Base-by-base conservation (phyloP, 2,329 filamentous ascomycete genomes). In the Apiospora saccharicola region DNA sequence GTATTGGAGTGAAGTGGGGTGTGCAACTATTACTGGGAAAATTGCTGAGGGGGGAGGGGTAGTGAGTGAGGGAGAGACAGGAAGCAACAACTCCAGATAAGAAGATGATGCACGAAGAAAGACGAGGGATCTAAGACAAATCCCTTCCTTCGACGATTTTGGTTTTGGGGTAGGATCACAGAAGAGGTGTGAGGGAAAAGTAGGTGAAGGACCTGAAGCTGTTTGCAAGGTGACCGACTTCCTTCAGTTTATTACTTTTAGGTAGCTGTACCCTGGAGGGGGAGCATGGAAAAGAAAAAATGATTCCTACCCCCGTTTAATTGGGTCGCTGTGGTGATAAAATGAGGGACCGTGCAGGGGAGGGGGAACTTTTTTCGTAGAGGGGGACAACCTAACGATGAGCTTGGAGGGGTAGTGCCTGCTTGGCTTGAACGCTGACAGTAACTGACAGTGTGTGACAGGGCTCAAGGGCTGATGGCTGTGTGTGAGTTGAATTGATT, bases 1-100 rank as follows among this genome's bases (percentile, higher is more conserved):
- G 76, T 64, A 74, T 71, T 64, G 71, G 37, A 46, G n/a, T 67
- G 67, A 24, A 13, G 41, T 24, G 41, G 44, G 43, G 64, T 43
- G n/a, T 46, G 64, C 43, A 26, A 26, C 24, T 68, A 47, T 26
- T 68, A 47, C 44, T 68, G 67, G 30, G 24, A 43, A 43, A 46
- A 68, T 46, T 43, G 37, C 43, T 61, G 53, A 61, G 26, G 22
- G 19, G 37, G 34, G 64, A 43, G 44, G 41, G 43, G 61, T 24
- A n/a, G 37, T 41, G 37, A 46, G 14, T n/a, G 13, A 68, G 30
- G 30, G 41, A 47, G 67, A 47, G 67, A 41, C 37, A 41, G 67
- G 30, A 37, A 13, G 43, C 67, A 68, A 16, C 67, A 68, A 68
- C 41, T 68, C 24, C 67, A 47, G 13, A 46, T 6, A 46, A 24